Evolutionary conservation across 768 basidiomycete genomes (phyloP), one percentile per base, ranked within the genome.

Genomic region (Galerina marginata): DNA sequence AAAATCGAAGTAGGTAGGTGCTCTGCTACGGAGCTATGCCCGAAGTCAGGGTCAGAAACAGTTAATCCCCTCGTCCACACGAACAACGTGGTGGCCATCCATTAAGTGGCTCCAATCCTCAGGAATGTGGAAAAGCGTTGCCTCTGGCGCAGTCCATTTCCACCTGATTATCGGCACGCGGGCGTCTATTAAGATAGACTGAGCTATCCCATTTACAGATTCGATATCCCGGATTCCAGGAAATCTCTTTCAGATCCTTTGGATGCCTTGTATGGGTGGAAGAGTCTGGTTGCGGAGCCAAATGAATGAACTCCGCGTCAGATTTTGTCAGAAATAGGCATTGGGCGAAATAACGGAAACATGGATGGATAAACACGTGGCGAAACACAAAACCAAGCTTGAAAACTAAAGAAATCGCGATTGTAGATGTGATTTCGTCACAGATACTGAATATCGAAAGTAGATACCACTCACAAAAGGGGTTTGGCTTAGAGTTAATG

Each of bases 21-120:
- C 61, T 54, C 48, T 63, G 53, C 52, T 53, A 56, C 54, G 51
- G 58, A 47, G 45, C 58, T 60, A 48, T 46, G 49, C 44, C 62
- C 62, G 55, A 60, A 60, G 40, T 44, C 37, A 59, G 42, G 43
- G 58, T 15, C 33, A 53, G 40, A 23, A 36, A 47, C 43, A 42
- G 45, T 48, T 37, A n/a, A 36, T 10, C 23, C 9, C 39, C 14
- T 60, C 33, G 51, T 47, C 20, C 26, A 44, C 37, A 56, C 42
- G 33, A 44, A 52, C 38, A 60, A 52, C 58, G 62, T 53, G 61
- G 54, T 56, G 26, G 15, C 25, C 29, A 33, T 14, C 37, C 37
- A 38, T 63, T 51, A 55, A 36, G 40, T 25, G 43, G 33, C 42
- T 37, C 49, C 57, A 33, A 23, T 20, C 43, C n/a, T 51, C 39